These are phyloP conservation scores for Zhuliangozyma blackwelliae DNA, from an alignment of 1,139 yeast species.

Conservation along the genomic window DNA sequence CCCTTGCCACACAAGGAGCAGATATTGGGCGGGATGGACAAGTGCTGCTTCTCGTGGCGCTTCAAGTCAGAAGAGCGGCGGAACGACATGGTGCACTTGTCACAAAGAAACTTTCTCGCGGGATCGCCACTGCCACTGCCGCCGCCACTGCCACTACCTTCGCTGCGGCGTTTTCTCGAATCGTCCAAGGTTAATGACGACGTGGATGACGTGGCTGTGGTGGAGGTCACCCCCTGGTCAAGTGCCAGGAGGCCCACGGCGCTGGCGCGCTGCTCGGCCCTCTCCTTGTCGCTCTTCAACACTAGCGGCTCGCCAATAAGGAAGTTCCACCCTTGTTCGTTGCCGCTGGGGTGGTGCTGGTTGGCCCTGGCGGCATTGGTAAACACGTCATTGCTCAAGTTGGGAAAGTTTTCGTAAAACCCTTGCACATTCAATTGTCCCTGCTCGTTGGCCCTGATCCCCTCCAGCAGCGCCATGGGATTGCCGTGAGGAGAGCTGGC, in stretches of 20 bases:
- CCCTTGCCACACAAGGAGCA: constrained; percentile 77
- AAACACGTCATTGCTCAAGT: constrained; percentile 40
- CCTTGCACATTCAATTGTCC: constrained; percentile 44
- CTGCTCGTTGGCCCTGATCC: constrained; percentile 34
- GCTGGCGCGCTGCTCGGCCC: constrained; percentile 1
- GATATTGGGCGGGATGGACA: constrained; percentile 59
- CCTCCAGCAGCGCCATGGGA: constrained; percentile 35
- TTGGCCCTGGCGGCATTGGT: constrained; percentile 6
- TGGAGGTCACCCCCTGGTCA: constrained; percentile 2
- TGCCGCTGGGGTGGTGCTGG: constrained; percentile 11
- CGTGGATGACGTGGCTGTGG: constrained; percentile 1
- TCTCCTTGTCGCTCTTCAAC: constrained; percentile 6
- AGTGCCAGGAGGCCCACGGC: background rate
- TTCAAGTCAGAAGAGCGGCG: constrained; percentile 61
- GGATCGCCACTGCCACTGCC: too few species aligned
- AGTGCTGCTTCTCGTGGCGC: constrained; percentile 60
- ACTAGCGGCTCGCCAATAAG: constrained; percentile 26
- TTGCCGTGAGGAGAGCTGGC: constrained; percentile 53
- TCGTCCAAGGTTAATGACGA: background rate
- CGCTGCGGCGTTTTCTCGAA: constrained; percentile 1
- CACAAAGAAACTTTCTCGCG: constrained; percentile 39
- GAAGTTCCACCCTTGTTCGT: constrained; percentile 35
- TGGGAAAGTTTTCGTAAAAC: constrained; percentile 42
- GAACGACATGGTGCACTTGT: constrained; percentile 52
- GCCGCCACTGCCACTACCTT: too few species aligned